phyloP scores from a whole-genome alignment of 495 filamentous ascomycete species.

The Penicillium bialowiezense region DNA sequence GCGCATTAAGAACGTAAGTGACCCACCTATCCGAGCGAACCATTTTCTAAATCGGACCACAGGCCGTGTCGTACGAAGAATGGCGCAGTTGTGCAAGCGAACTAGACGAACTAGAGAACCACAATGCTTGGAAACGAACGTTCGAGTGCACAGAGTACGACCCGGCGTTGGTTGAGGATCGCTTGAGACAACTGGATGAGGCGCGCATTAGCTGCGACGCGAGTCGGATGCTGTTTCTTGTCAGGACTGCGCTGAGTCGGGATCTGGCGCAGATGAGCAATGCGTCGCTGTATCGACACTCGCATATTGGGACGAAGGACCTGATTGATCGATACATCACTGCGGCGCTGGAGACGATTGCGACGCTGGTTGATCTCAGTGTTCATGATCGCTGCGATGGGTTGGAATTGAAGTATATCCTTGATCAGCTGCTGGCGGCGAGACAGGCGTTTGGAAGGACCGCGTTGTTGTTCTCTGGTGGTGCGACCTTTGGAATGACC shows the following conservation, averaged over 20 bases:
- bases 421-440: conserved; percentile 71
- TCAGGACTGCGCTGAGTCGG: conserved; percentile 77
- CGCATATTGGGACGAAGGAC: conserved; percentile 80
- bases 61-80: conserved; percentile 62
- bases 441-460: conserved; percentile 87
- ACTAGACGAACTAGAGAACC: conserved; percentile 76
- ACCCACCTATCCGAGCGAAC: not conserved
- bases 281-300: conserved; percentile 76
- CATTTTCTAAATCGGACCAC: conserved; percentile 10
- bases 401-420: conserved; percentile 61
- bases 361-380: conserved; percentile 64
- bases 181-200: conserved; percentile 70
- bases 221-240: conserved; percentile 70
- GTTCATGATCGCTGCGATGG: conserved; percentile 51
- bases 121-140: conserved; percentile 77
- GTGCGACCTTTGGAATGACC: conserved; percentile 93
- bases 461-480: conserved; percentile 82
- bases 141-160: conserved; percentile 67
- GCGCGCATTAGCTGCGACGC: conserved; percentile 74
- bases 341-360: conserved; percentile 69
- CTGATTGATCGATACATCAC: conserved; percentile 86
- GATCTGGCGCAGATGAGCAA: conserved; percentile 85
- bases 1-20: conserved; percentile 58
- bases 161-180: conserved; percentile 60
- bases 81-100: conserved; percentile 67